phyloP scores from a whole-genome alignment of 225 moss, liverwort and hornwort genomes.

The Polytrichum formosum region DNA sequence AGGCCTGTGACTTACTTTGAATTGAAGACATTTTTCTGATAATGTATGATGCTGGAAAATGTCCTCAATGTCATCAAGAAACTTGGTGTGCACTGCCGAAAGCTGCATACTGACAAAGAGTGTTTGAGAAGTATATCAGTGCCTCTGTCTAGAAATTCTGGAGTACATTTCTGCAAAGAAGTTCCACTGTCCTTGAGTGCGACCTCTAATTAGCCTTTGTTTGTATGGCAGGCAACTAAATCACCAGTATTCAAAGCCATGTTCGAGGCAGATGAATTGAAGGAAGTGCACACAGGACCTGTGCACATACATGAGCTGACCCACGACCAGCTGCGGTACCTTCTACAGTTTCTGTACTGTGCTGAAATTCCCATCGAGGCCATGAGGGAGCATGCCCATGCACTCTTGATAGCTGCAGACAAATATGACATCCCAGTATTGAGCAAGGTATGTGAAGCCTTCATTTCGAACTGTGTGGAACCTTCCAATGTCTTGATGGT shows the following conservation, averaged over 20 bases:
- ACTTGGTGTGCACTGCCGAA: no score
- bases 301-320: constrained; percentile 81
- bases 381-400: constrained; percentile 77
- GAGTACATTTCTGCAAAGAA: no score
- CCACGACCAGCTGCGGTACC: constrained; percentile 74
- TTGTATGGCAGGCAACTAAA: constrained; percentile 64
- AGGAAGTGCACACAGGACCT: constrained; percentile 75
- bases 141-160: no score
- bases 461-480: constrained; percentile 66
- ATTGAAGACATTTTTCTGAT: no score
- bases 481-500: constrained; percentile 74
- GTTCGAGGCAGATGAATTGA: constrained; percentile 81
- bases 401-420: constrained; percentile 86
- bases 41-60: no score
- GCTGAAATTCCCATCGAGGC: constrained; percentile 91
- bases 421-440: constrained; percentile 93
- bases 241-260: constrained; percentile 85
- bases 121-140: no score
- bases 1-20: no score
- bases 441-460: constrained; percentile 92
- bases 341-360: constrained; percentile 89
- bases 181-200: no score
- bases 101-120: no score
- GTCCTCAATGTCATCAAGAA: no score
- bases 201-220: background rate